Percentiles rank a stretch among this genome's conserved stretches.
Conservation (phyloP, 176 grass and related monocot genomes). For the Chloris gayana region DNA sequence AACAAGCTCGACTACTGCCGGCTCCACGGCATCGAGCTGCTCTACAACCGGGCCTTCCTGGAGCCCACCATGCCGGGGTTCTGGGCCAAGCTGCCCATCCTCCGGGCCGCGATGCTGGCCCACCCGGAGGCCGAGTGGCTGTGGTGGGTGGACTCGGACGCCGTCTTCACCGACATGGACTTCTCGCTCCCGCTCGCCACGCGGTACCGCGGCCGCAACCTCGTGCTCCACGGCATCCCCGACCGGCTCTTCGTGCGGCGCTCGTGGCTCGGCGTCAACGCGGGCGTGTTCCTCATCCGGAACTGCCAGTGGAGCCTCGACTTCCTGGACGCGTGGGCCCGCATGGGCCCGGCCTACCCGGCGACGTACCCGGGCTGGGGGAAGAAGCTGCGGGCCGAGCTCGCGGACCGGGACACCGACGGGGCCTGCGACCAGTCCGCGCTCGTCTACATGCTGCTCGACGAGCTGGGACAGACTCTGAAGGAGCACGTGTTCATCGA, state of each 20-base stretch:
- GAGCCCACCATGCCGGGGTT: conserved; percentile 59
- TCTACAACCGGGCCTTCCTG: conserved; percentile 68
- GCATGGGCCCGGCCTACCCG: conserved; percentile 39
- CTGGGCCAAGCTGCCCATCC: conserved; percentile 76
- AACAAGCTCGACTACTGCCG: conserved; percentile 95
- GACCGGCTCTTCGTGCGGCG: conserved; percentile 35
- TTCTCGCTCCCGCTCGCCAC: conserved; percentile 53
- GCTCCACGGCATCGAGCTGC: conserved; percentile 60
- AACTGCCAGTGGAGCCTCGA: conserved; percentile 96
- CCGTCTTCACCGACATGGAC: conserved; percentile 91
- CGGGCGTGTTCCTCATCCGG: conserved; percentile 79
- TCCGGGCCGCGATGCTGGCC: conserved; percentile 79
- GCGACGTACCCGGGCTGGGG: not conserved
- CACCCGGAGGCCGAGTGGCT: conserved; percentile 92
- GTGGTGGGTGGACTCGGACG: conserved; percentile 93
- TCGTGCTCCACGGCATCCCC: conserved; percentile 66
- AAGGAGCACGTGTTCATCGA: conserved; percentile 47
- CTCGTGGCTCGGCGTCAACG: conserved; percentile 83
- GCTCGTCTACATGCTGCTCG: conserved; percentile 61
- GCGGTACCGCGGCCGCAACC: conserved; percentile 43
- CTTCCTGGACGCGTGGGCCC: conserved; percentile 63
- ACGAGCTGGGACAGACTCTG: conserved; percentile 29
- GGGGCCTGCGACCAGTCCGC: conserved; percentile 72
- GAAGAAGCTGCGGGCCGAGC: not conserved
- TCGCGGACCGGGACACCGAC: conserved; percentile 42